These are phyloP conservation scores for Cyberlindnera galapagoensis DNA, from an alignment of 805 yeast species.

Conservation along the genomic window DNA sequence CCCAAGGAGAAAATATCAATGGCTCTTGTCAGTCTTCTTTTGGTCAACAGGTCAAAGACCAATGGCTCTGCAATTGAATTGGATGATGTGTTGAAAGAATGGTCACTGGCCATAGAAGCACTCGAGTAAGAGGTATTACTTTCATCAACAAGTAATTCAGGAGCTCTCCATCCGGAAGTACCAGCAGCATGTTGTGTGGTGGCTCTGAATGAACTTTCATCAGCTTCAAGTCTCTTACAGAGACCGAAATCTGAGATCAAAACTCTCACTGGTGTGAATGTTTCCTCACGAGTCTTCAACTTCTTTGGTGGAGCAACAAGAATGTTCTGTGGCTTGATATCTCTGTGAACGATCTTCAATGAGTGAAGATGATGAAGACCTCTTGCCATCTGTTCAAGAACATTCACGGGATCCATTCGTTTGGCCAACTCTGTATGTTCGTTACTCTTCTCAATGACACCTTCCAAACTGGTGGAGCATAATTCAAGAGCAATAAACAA, in stretches of 20 bases:
- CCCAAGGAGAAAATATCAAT: constrained; percentile 94
- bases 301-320: constrained; percentile 68
- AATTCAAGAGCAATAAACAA: constrained; percentile 89
- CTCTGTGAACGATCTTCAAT: constrained; percentile 89
- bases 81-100: constrained; percentile 17
- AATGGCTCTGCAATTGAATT: constrained; percentile 26
- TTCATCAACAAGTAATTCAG: constrained; percentile 60
- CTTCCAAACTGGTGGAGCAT: constrained; percentile 85
- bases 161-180: constrained; percentile 98
- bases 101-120: constrained; percentile 17
- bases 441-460: constrained; percentile 54
- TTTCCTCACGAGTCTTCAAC: constrained; percentile 22
- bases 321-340: constrained; percentile 90
- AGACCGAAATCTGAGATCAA: constrained; percentile 94
- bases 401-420: constrained; percentile 42
- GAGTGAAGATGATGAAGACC: constrained; percentile 87
- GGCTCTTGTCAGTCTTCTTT: constrained; percentile 72
- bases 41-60: constrained; percentile 34
- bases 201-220: constrained; percentile 89
- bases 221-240: constrained; percentile 85
- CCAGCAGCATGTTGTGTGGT: constrained; percentile 94
- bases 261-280: constrained; percentile 48
- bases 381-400: constrained; percentile 68
- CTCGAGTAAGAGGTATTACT: constrained; percentile 10
- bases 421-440: constrained; percentile 33